These are phyloP conservation scores for Monosporozyma solicola DNA, from an alignment of 805 yeast genomes.

Conservation along the genomic window DNA sequence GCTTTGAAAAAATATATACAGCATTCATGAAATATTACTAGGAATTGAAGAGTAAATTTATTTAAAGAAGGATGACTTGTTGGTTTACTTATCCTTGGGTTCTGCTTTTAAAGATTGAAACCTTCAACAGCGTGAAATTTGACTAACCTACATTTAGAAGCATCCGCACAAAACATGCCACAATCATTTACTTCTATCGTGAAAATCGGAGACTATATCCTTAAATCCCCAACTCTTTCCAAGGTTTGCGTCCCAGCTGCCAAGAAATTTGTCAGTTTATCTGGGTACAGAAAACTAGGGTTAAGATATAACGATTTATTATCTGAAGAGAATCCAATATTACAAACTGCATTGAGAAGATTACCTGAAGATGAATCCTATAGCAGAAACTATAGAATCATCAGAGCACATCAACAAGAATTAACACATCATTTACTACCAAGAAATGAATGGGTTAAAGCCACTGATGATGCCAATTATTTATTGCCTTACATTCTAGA, in stretches of 20 bases:
- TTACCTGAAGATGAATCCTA: conserved; percentile 76
- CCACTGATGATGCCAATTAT: conserved; percentile 76
- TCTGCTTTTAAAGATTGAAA: no score
- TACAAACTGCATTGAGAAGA: conserved; percentile 83
- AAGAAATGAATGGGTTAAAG: conserved; percentile 61
- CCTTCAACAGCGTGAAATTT: no score
- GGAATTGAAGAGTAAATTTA: not conserved
- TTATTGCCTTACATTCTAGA: conserved; percentile 84
- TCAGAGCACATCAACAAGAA: conserved; percentile 85
- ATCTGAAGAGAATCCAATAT: conserved; percentile 75
- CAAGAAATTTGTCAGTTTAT: conserved; percentile 54
- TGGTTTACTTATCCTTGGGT: no score
- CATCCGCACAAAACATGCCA: conserved; percentile 18
- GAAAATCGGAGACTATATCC: conserved; percentile 68
- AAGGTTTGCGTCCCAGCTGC: conserved; percentile 75
- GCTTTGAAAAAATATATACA: not conserved
- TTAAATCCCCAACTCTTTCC: conserved; percentile 69
- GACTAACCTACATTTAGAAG: not conserved
- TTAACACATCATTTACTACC: conserved; percentile 82
- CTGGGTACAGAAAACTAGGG: conserved; percentile 95
- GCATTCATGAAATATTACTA: not conserved
- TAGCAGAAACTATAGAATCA: conserved; percentile 85
- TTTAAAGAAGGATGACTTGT: no score
- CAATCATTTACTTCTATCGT: conserved; percentile 58
- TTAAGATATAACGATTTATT: conserved; percentile 83